Base-by-base conservation (phyloP, 331 rosid species). In the Acacia pycnantha region DNA sequence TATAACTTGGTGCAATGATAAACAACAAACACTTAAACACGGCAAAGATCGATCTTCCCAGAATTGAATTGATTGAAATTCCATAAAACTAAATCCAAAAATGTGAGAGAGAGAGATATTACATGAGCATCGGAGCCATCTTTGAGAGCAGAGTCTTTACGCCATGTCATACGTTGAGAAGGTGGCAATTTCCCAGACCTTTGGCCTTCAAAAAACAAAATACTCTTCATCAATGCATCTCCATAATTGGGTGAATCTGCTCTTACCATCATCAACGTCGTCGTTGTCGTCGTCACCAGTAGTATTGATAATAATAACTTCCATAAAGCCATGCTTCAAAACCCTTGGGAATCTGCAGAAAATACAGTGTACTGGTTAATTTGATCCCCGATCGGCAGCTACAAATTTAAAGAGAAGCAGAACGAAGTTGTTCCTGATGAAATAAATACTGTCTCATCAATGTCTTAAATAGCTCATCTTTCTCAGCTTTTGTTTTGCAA, bases 141-240 rank as follows among this genome's bases (percentile, higher is more conserved):
- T 1, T 0, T 8, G 74, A 88, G 90, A 29, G 84, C 88, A 11
- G 87, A 88, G 37, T 85, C 84, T 29, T 83, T 81, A 8, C 89
- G 62, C 90, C 86, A 88, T 4, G 21, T 85, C 80, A 88, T 44
- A 35, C 94, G 82, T 64, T 88, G 92, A 11, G 83, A 70, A 29
- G 88, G 59, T 41, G 88, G 94, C 37, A 91, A 71, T 47, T 78
- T 82, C 0, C 92, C 91, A 0, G 96, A 90, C 22, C 96, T 90
- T 53, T 91, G 94, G 0, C 92, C 92, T 85, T 87, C 90, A 43
- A 73, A 91, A 26, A 87, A 90, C 62, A 87, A 62, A 31, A 91
- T 87, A 83, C 88, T 78, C 48, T 91, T 91, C 4, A 78, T 56
- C 35, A 91, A 84, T 1, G 96, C 94, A 8, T 88, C 91, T 6